These are phyloP conservation scores for Pichia nanzhaoensis DNA, from an alignment of 805 yeast genomes.

Conservation along the genomic window DNA sequence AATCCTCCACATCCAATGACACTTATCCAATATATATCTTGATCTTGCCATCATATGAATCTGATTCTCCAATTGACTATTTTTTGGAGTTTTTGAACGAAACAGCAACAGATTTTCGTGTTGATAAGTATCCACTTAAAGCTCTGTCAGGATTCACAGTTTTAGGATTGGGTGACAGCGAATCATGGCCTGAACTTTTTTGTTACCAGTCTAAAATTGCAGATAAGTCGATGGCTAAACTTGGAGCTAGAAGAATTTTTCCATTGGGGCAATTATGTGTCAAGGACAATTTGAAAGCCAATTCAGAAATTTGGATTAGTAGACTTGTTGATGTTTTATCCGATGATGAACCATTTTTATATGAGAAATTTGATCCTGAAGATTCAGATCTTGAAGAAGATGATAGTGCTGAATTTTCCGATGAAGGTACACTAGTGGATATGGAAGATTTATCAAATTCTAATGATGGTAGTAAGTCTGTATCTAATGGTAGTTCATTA, in stretches of 20 bases:
- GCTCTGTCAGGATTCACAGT: conserved; percentile 74
- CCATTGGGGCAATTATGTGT: conserved; percentile 82
- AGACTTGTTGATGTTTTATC: conserved; percentile 51
- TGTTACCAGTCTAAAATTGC: conserved; percentile 79
- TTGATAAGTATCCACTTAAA: conserved; percentile 73
- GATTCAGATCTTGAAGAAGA: conserved; percentile 14
- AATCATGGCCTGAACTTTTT: conserved; percentile 70
- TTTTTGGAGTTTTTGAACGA: conserved; percentile 76
- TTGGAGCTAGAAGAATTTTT: conserved; percentile 81
- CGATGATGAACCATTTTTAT: conserved; percentile 58
- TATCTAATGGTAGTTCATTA: conserved; percentile 2
- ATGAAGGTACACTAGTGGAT: conserved; percentile 53
- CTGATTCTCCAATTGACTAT: conserved; percentile 87
- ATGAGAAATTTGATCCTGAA: conserved; percentile 42
- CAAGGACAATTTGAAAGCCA: conserved; percentile 51
- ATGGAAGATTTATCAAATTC: conserved; percentile 54
- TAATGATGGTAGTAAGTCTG: conserved; percentile 6
- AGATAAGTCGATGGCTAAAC: conserved; percentile 67
- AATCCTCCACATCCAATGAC: conserved; percentile 15
- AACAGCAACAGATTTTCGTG: conserved; percentile 76
- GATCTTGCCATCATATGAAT: conserved; percentile 85
- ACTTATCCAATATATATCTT: conserved; percentile 46
- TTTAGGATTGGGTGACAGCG: conserved; percentile 81
- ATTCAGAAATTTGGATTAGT: conserved; percentile 60
- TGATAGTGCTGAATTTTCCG: conserved; percentile 21